Evolutionary conservation across 495 filamentous ascomycete genomes (phyloP).

Genomic region (Rhypophila decipiens): DNA sequence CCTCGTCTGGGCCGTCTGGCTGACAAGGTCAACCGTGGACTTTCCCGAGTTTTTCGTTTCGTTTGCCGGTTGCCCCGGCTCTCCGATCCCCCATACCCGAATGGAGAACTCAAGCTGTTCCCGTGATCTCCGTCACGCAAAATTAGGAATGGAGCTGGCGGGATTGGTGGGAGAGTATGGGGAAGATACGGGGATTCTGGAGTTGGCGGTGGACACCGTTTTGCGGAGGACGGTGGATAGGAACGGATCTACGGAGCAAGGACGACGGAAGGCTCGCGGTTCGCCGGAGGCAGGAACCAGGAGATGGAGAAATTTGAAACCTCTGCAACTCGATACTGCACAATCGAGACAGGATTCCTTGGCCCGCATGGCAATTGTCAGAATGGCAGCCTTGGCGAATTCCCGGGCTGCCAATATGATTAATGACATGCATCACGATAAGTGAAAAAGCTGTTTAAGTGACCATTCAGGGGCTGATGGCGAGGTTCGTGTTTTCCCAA

Average conservation of each 20-base stretch:
- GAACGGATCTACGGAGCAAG: not conserved
- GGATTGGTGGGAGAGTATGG: no score
- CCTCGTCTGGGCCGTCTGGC: no score
- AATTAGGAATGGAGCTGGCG: no score
- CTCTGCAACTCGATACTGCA: not conserved
- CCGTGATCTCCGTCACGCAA: no score
- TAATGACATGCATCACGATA: conserved; percentile 3
- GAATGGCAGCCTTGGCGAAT: conserved; percentile 10
- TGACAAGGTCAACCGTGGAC: not conserved
- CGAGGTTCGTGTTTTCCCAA: not conserved
- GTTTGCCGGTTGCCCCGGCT: no score
- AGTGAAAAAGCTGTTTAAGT: not conserved
- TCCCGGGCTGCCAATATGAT: not conserved
- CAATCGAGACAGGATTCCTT: not conserved
- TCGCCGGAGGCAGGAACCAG: not conserved
- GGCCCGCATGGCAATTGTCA: not conserved
- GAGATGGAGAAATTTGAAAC: not conserved
- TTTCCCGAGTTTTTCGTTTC: no score
- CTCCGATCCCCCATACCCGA: no score
- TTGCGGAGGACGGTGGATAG: not conserved
- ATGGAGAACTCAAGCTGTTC: no score
- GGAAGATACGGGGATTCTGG: not conserved
- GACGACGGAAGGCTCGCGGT: not conserved
- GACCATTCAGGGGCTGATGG: not conserved
- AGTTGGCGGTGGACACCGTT: not conserved